Base-by-base conservation (phyloP, 148 eudicot genomes). In the Amaranthus palmeri region DNA sequence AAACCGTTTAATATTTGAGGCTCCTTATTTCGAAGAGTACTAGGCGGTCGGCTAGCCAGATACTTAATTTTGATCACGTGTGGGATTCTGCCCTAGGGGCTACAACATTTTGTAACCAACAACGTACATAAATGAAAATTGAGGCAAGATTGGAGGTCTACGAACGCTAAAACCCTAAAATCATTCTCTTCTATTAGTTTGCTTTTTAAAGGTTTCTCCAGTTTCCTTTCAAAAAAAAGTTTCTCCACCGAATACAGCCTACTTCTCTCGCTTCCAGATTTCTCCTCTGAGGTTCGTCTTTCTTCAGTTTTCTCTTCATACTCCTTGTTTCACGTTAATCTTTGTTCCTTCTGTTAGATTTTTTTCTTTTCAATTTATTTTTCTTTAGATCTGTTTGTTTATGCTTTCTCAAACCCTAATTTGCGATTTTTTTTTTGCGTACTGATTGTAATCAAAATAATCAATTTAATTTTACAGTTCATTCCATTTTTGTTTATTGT, bases 211-310 rank as follows among this genome's bases (percentile, higher is more conserved):
- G 7, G 5, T n/a, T 14, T 15, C 59, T 55, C 18, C 47, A 8
- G n/a, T 12, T 61, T 47, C 47, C 65, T 43, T 13, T 7, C 7
- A 3, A 1, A 40, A 25, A 25, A 25, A 25, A 25, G 36, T 41
- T 7, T 61, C 65, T 70, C 64, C 43, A n/a, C n/a, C 12, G 43
- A 53, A 68, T 68, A 62, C 10, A 51, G 57, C 10, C 0, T 50
- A 25, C 36, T 25, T 25, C 36, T 25, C 36, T 61, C 65, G 65
- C 65, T 43, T 4, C n/a, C 7, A 3, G 3, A 40, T 41, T 7
- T 61, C 65, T 70, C 64, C 42, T 42, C n/a, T 18, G 43, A 53
- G 75, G 75, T 72, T n/a, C 61, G 57, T 12, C 0, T 50, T 60
- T 62, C 69, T 54, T 69, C 44, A 44, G 63, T 17, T 69, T 52